Conservation (phyloP, 2,329 filamentous ascomycete genomes). For the Aspergillus oerlinghausenensis region DNA sequence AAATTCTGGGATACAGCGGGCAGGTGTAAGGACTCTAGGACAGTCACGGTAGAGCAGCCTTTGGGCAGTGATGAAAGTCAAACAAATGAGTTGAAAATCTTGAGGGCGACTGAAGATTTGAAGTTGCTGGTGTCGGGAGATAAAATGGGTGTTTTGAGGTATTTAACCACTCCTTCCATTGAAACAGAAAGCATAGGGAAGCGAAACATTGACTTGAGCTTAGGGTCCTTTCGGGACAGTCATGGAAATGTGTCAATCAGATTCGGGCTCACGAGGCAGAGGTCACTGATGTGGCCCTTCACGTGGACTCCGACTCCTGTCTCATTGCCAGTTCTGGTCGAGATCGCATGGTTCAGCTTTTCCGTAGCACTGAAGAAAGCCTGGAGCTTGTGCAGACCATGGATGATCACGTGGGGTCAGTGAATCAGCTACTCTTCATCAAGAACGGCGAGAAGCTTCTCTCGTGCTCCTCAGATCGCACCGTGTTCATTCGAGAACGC, state of each 20-base stretch:
- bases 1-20: slow-evolving; percentile 79
- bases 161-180: slow-evolving; percentile 6
- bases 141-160: slow-evolving; percentile 72
- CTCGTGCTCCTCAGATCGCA: slow-evolving; percentile 84
- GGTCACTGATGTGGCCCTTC: slow-evolving; percentile 74
- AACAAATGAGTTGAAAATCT: slow-evolving; percentile 54
- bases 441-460: slow-evolving; percentile 67
- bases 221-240: slow-evolving; percentile 41
- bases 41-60: slow-evolving; percentile 65
- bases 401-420: slow-evolving; percentile 83
- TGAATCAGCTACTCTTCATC: slow-evolving; percentile 71
- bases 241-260: slow-evolving; percentile 60
- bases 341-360: slow-evolving; percentile 92
- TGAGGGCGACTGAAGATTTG: slow-evolving; percentile 57
- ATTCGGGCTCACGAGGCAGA: slow-evolving; percentile 84
- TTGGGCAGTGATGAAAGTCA: slow-evolving; percentile 40
- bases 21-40: slow-evolving; percentile 58
- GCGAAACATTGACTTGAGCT: slow-evolving; percentile 13
- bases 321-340: slow-evolving; percentile 79
- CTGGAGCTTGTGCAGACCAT: slow-evolving; percentile 86
- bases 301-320: slow-evolving; percentile 56
- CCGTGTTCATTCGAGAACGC: slow-evolving; percentile 75
- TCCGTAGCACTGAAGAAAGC: slow-evolving; percentile 54
- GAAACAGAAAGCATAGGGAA: too few relatives aligned
- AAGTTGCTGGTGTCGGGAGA: slow-evolving; percentile 77